Evolutionary conservation across 805 yeast genomes (phyloP).

Genomic region (Hanseniaspora meyeri): DNA sequence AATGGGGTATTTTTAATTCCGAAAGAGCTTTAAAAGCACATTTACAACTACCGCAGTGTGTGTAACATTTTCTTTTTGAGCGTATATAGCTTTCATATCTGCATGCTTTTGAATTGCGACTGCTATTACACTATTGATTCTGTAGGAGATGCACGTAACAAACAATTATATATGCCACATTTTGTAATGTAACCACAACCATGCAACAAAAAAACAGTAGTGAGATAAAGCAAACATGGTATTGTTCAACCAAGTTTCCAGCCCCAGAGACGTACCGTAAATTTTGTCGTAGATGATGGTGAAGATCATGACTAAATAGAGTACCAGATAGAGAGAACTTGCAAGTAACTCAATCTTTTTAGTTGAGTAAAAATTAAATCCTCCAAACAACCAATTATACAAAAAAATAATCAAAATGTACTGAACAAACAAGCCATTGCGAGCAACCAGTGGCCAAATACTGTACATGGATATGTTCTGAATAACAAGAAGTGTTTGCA

Average conservation of each 20-base stretch:
- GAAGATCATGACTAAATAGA: constrained; percentile 18
- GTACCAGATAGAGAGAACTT: constrained; percentile 18
- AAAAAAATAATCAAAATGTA: constrained; percentile 48
- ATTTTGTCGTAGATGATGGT: constrained; percentile 34
- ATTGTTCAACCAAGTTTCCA: constrained; percentile 81
- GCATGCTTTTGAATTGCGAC: constrained; percentile 23
- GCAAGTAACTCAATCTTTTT: constrained; percentile 16
- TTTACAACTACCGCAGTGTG: constrained; percentile 31
- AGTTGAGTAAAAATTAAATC: constrained; percentile 42
- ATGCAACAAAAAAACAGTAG: constrained; percentile 59
- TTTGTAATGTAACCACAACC: constrained; percentile 47
- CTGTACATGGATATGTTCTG: constrained; percentile 75
- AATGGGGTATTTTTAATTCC: constrained; percentile 53
- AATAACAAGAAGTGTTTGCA: constrained; percentile 74
- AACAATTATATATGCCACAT: background rate
- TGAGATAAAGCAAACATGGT: constrained; percentile 63
- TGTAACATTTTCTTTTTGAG: constrained; percentile 18
- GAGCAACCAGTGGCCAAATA: constrained; percentile 71
- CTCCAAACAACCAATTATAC: constrained; percentile 72
- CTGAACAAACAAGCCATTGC: constrained; percentile 64
- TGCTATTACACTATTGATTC: constrained; percentile 30
- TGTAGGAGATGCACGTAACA: no score
- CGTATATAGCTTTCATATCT: background rate
- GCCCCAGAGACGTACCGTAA: constrained; percentile 41
- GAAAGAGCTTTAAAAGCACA: constrained; percentile 38